Evolutionary conservation across 441 rosid genomes (phyloP).

Genomic region (Bruguiera hainesii): DNA sequence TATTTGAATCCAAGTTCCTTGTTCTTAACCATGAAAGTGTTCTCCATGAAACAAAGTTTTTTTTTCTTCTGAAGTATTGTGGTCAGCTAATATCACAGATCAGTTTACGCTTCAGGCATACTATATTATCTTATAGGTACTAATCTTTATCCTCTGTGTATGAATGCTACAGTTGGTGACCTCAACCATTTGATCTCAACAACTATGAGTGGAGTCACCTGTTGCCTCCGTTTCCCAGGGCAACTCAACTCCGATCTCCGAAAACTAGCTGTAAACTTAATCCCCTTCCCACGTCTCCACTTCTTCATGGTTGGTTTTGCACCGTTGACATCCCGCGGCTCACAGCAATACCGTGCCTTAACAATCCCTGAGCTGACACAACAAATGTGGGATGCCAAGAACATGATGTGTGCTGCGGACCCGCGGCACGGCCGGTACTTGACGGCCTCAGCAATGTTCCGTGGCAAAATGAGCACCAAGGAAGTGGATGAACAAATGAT

Average conservation of each 20-base stretch:
- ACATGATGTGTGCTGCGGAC: constrained; percentile 51
- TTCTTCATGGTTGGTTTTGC: constrained; percentile 58
- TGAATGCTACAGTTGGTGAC: constrained; percentile 36
- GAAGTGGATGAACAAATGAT: constrained; percentile 51
- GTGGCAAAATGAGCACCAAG: constrained; percentile 50
- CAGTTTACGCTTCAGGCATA: too few species aligned
- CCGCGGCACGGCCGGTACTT: constrained; percentile 42
- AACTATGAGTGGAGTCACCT: constrained; percentile 55
- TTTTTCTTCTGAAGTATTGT: too few species aligned
- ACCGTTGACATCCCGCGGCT: constrained; percentile 44
- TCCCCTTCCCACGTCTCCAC: constrained; percentile 53
- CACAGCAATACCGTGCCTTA: constrained; percentile 45
- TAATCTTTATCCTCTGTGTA: not conserved
- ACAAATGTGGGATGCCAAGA: constrained; percentile 52
- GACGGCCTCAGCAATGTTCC: constrained; percentile 46
- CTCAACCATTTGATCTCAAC: constrained; percentile 51
- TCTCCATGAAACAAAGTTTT: too few species aligned
- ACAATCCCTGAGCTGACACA: constrained; percentile 53
- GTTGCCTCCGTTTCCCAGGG: constrained; percentile 57
- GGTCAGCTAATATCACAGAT: too few species aligned
- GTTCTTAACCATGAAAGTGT: too few species aligned
- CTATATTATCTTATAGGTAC: not conserved
- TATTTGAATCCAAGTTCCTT: too few species aligned
- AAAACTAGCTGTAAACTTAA: constrained; percentile 45
- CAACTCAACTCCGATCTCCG: constrained; percentile 52